Evolutionary conservation across 2,329 filamentous ascomycete species (phyloP), one percentile per base, ranked within the genome.

Genomic region (Fusarium pilosicola): DNA sequence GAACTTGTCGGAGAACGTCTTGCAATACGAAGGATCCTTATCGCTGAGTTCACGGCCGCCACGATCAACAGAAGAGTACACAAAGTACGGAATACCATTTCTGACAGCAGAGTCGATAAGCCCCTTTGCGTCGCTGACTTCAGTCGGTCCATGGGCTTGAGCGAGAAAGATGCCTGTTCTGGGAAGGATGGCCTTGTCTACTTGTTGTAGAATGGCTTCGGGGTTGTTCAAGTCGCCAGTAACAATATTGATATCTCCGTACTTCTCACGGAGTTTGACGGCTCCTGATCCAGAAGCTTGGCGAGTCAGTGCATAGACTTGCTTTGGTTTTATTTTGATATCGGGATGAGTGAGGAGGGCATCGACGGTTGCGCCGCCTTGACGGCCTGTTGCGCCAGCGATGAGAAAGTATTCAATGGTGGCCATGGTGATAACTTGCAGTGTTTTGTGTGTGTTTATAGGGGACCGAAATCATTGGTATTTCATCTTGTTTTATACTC

Each of bases 21-120:
- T 77, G 74, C 75, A 69, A 41, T 78, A 76, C 2, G 76, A 78
- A 17, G 76, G 73, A 30, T 78, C 76, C 3, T 46, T 51, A 22
- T 78, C 76, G 30, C 83, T 81, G 90, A 92, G 80, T 90, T 81
- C 80, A 44, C 88, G 85, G 36, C 90, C 89, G 34, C 89, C 89
- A n/a, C 90, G 88, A 65, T 92, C 91, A 18, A 92, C 88, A 44
- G 87, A 89, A 3, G 86, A 88, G 79, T 91, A 92, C 48, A 92
- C 86, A 70, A 92, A 90, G 74, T 88, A 86, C 39, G 85, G 82
- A 36, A 91, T 85, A 9, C 83, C 83, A 42, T 87, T 78, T 20
- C 83, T 82, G 34, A 88, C 74, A 2, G 88, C 84, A 15, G 85
- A 85, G 56, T 89, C 85, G 44, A 90, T 83, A 9, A 91, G 77